Evolutionary conservation across 2,329 filamentous ascomycete genomes (phyloP).

Genomic region (Chrysosphaeria jannelii): DNA sequence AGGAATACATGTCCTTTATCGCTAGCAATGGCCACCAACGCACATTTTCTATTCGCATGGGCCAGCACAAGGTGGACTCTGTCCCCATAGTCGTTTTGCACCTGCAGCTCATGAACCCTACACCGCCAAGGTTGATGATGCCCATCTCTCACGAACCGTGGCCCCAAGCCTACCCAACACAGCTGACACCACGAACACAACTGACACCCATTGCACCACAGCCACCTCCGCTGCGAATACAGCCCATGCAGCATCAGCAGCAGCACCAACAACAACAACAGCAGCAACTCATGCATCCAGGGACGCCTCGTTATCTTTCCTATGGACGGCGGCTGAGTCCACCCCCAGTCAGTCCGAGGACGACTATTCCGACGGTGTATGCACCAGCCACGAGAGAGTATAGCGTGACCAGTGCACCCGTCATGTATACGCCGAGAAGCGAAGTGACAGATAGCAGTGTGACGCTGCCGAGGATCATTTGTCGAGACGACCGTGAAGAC

Average conservation of each 20-base stretch:
- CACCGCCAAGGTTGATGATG: too few relatives aligned
- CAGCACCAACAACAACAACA: conserved; percentile 1
- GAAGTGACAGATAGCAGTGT: conserved; percentile 4
- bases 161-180: not conserved
- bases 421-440: too few relatives aligned
- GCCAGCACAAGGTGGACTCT: conserved; percentile 26
- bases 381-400: not conserved
- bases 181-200: not conserved
- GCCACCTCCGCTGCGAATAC: conserved; percentile 11
- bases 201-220: conserved; percentile 5
- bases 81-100: conserved; percentile 29
- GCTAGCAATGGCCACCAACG: conserved; percentile 19
- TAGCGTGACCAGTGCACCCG: too few relatives aligned
- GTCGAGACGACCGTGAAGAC: conserved; percentile 13
- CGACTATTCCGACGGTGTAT: not conserved
- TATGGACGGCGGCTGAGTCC: too few relatives aligned
- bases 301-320: conserved; percentile 16
- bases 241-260: conserved; percentile 17
- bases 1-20: conserved; percentile 23
- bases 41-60: conserved; percentile 19
- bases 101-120: conserved; percentile 7
- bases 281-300: conserved; percentile 9
- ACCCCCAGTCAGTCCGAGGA: not conserved
- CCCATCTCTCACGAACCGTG: too few relatives aligned
- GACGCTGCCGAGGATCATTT: conserved; percentile 3